Conservation (phyloP, 2,329 filamentous ascomycete genomes). For the Penicillium sp. region DNA sequence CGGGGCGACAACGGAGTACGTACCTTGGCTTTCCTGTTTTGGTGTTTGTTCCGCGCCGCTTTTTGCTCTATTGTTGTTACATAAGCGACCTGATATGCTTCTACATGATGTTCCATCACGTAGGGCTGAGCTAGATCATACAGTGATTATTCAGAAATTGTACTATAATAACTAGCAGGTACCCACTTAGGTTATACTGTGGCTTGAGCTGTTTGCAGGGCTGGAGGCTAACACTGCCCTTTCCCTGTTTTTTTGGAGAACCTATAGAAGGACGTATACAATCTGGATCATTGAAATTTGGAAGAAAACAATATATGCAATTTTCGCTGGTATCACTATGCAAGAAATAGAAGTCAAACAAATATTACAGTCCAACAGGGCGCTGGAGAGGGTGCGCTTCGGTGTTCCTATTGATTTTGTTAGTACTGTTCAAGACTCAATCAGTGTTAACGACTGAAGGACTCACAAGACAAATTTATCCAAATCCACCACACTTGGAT, state of each 20-base stretch:
- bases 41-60: background rate
- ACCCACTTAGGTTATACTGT: too few species aligned
- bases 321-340: constrained; percentile 26
- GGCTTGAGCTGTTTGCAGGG: background rate
- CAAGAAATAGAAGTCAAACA: constrained; percentile 3
- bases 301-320: constrained; percentile 15
- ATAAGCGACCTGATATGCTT: background rate
- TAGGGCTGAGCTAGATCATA: too few species aligned
- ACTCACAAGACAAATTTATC: constrained; percentile 51
- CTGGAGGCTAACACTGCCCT: background rate
- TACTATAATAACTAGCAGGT: too few species aligned
- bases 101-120: too few species aligned
- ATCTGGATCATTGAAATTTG: background rate
- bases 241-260: background rate
- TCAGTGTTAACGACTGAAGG: too few species aligned
- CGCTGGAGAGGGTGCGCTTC: constrained; percentile 43
- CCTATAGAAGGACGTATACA: too few species aligned
- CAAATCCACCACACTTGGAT: constrained; percentile 43
- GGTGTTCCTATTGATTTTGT: constrained; percentile 32
- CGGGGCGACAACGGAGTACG: constrained; percentile 10
- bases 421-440: background rate
- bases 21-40: background rate
- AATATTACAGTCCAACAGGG: constrained; percentile 25
- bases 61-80: background rate
- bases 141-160: too few species aligned